A percentile compares a stretch with the other conserved stretches of the same genome.
phyloP scores from a whole-genome alignment of 495 filamentous ascomycete genomes.

The Neurospora hispaniola region DNA sequence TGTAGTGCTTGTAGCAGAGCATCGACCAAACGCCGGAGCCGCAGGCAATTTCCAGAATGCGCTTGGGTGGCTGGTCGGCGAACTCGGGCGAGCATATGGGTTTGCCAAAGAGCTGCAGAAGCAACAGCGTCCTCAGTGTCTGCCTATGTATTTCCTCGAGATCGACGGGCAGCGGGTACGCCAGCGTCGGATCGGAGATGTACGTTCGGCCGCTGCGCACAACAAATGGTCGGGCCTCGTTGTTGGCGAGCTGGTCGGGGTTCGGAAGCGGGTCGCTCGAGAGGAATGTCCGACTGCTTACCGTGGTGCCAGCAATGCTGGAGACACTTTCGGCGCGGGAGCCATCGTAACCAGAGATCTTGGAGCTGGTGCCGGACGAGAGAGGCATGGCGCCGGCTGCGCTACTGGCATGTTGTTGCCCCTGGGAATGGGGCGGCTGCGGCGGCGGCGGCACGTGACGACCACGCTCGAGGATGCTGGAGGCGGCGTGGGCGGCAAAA shows the following conservation, averaged over 20 bases:
- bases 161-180: slow-evolving; percentile 84
- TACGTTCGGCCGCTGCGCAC: slow-evolving; percentile 70
- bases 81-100: slow-evolving; percentile 65
- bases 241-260: slow-evolving; percentile 14
- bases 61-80: slow-evolving; percentile 54
- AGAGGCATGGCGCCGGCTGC: slow-evolving; percentile 19
- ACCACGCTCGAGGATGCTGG: slow-evolving; percentile 16
- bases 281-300: slow-evolving; percentile 25
- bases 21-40: slow-evolving; percentile 86
- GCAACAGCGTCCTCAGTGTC: slow-evolving; percentile 69
- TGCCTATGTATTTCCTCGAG: slow-evolving; percentile 81
- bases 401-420: slow-evolving; percentile 23
- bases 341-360: slow-evolving; percentile 9
- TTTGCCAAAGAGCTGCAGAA: slow-evolving; percentile 68
- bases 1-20: slow-evolving; percentile 69
- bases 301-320: slow-evolving; percentile 24
- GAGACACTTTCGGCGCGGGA: slow-evolving; percentile 31
- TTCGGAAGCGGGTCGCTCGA: slow-evolving; percentile 21
- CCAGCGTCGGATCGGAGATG: slow-evolving; percentile 59
- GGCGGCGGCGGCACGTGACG: neutral
- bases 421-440: neutral
- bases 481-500: slow-evolving; percentile 5
- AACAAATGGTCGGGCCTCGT: slow-evolving; percentile 51
- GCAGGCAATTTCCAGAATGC: slow-evolving; percentile 79
- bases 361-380: slow-evolving; percentile 19